These are phyloP conservation scores for Bidens hawaiensis DNA, from an alignment of 140 eudicot genomes.

Conservation along the genomic window DNA sequence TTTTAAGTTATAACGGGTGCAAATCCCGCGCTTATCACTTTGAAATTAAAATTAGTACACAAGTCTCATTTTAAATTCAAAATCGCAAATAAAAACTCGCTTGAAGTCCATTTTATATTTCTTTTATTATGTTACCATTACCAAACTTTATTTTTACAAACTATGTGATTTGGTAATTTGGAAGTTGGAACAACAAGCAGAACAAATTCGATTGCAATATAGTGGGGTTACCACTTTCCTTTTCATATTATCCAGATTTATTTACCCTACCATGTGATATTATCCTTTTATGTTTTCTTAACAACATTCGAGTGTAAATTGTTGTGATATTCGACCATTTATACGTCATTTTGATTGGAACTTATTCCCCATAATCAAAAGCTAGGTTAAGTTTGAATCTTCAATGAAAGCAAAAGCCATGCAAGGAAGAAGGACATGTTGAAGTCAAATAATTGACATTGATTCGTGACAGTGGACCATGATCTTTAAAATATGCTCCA, in stretches of 20 bases:
- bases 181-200: constrained; percentile 4
- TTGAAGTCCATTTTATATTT: no score
- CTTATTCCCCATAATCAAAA: constrained; percentile 8
- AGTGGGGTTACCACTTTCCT: background rate
- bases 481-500: constrained; percentile 3
- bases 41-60: no score
- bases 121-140: no score
- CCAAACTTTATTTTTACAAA: no score
- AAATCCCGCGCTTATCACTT: no score
- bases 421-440: background rate
- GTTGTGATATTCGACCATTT: constrained; percentile 2
- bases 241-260: background rate
- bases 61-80: no score
- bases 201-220: constrained; percentile 6
- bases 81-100: no score
- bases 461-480: constrained; percentile 12
- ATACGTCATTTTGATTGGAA: background rate
- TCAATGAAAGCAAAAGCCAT: background rate
- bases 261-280: background rate
- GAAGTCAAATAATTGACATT: constrained; percentile 11
- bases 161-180: background rate
- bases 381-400: constrained; percentile 5
- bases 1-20: no score
- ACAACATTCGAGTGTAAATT: background rate
- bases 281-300: background rate